A percentile compares a stretch with the other conserved stretches of the same genome.
Evolutionary conservation across 129 eudicot genomes (phyloP).

Genomic region (Smallanthus sonchifolius): DNA sequence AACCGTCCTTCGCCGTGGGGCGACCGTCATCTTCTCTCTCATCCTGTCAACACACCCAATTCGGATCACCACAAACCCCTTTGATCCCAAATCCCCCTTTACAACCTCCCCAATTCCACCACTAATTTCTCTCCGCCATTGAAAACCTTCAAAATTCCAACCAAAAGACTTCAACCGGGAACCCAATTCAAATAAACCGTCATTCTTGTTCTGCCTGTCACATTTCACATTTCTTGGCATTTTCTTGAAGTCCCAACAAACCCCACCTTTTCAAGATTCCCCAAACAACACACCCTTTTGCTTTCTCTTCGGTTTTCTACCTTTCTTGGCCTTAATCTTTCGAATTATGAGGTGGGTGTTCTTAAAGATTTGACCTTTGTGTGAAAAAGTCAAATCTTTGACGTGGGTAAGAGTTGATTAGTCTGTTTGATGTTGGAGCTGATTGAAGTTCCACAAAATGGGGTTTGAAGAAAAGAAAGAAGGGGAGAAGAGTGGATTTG

Average conservation of each 20-base stretch:
- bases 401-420: slow-evolving; percentile 27
- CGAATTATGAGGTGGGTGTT: slow-evolving; percentile 20
- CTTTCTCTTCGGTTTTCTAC: background rate
- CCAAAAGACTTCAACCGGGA: slow-evolving; percentile 14
- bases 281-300: slow-evolving; percentile 24
- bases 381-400: slow-evolving; percentile 16
- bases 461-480: slow-evolving; percentile 45
- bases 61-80: slow-evolving; percentile 49
- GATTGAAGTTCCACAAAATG: slow-evolving; percentile 43
- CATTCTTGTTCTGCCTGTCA: slow-evolving; percentile 18
- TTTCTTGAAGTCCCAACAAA: slow-evolving; percentile 18
- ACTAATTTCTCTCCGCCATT: slow-evolving; percentile 19
- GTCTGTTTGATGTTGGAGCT: slow-evolving; percentile 40
- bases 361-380: slow-evolving; percentile 18
- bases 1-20: no score
- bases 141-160: slow-evolving; percentile 14
- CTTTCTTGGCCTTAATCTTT: slow-evolving; percentile 13
- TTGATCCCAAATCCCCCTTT: slow-evolving; percentile 6
- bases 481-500: slow-evolving; percentile 40
- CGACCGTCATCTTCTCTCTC: background rate
- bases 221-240: slow-evolving; percentile 21
- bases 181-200: slow-evolving; percentile 14
- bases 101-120: slow-evolving; percentile 20
- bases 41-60: slow-evolving; percentile 9
- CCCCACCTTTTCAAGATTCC: slow-evolving; percentile 28